Conservation (phyloP, 2,329 filamentous ascomycete species). For the Eurotiales sp. region DNA sequence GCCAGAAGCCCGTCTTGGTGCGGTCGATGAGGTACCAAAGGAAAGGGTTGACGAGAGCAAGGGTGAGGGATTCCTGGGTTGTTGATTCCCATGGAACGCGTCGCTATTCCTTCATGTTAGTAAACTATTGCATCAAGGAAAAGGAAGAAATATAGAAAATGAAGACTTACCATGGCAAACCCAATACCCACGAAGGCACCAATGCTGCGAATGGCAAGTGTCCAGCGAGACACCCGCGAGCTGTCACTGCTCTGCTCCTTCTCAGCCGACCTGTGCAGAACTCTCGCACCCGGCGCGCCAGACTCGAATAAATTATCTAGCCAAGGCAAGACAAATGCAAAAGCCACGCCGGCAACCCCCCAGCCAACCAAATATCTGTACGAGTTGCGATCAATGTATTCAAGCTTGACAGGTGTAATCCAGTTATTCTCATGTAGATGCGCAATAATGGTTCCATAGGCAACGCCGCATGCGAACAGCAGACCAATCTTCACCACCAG, state of each 20-base stretch:
- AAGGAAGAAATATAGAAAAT: background rate
- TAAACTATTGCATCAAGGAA: constrained; percentile 7
- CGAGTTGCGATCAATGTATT: constrained; percentile 50
- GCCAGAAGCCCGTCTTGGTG: constrained; percentile 75
- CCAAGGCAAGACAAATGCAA: constrained; percentile 80
- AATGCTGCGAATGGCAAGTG: constrained; percentile 64
- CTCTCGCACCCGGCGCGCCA: constrained; percentile 26
- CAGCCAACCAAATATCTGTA: constrained; percentile 74
- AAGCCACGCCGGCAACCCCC: constrained; percentile 71
- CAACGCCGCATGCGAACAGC: constrained; percentile 73
- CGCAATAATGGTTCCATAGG: constrained; percentile 77
- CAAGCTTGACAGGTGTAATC: constrained; percentile 60
- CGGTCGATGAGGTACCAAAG: constrained; percentile 97
- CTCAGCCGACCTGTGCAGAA: background rate
- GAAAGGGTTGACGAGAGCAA: constrained; percentile 86
- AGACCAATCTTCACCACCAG: constrained; percentile 57
- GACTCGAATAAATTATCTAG: constrained; percentile 73
- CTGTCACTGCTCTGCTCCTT: constrained; percentile 25
- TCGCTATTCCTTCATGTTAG: constrained; percentile 47
- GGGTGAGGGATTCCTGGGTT: constrained; percentile 83
- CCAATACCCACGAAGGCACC: constrained; percentile 70
- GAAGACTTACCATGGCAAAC: constrained; percentile 71
- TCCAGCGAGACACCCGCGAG: constrained; percentile 55
- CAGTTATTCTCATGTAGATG: constrained; percentile 68
- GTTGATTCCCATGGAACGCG: constrained; percentile 91